Conservation (phyloP, 2,329 filamentous ascomycete genomes). For the Aureobasidium subglaciale region DNA sequence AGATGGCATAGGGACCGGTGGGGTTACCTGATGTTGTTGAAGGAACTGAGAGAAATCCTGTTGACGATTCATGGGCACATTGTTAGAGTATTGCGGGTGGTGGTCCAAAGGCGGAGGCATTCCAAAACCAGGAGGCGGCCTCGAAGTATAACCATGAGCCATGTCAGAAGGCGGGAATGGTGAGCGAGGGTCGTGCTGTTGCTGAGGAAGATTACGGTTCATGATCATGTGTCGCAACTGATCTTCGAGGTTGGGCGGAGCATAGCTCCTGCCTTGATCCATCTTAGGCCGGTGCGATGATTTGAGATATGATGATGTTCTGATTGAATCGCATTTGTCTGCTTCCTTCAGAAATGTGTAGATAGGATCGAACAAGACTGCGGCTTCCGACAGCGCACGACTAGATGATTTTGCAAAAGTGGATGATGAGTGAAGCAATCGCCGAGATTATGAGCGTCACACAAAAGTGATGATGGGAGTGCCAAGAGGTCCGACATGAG, state of each 20-base stretch:
- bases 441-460: not conserved
- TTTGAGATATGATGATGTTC: not conserved
- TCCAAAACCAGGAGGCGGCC: not conserved
- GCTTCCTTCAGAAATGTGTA: not conserved
- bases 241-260: slow-evolving; percentile 41
- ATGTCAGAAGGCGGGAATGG: slow-evolving; percentile 15
- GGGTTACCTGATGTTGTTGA: slow-evolving; percentile 2
- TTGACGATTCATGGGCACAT: slow-evolving; percentile 5
- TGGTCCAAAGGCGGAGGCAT: not conserved
- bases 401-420: not conserved
- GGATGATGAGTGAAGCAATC: not conserved
- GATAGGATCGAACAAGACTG: not conserved
- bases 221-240: slow-evolving; percentile 57
- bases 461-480: not conserved
- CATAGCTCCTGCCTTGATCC: slow-evolving; percentile 11
- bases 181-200: slow-evolving; percentile 15
- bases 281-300: slow-evolving; percentile 11
- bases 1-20: not conserved
- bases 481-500: not conserved
- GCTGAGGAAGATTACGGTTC: slow-evolving; percentile 39
- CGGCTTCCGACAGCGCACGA: not conserved
- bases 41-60: slow-evolving; percentile 13
- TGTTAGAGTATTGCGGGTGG: not conserved
- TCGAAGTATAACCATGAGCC: slow-evolving; percentile 1
- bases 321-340: not conserved